phyloP scores from a whole-genome alignment of 2,329 filamentous ascomycete species.

The Cladosporium sp. region DNA sequence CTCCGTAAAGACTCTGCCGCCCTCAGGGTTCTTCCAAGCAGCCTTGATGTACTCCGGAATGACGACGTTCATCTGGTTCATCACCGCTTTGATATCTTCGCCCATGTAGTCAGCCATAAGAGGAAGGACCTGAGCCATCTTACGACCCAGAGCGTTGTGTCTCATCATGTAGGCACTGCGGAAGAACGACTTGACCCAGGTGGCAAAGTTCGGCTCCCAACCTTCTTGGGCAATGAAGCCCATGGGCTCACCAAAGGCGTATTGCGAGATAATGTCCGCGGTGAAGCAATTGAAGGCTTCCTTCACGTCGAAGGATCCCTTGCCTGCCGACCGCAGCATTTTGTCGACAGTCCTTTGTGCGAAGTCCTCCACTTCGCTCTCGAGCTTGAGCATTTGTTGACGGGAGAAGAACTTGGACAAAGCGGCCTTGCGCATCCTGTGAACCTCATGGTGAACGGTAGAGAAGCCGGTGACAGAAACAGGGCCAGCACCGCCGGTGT shows the following conservation, averaged over 20 bases:
- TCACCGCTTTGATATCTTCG: conserved; percentile 8
- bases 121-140: conserved; percentile 3
- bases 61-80: conserved; percentile 4
- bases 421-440: conserved; percentile 23
- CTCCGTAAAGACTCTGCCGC: conserved; percentile 4
- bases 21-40: conserved; percentile 4
- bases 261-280: conserved; percentile 52
- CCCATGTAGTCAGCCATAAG: conserved; percentile 10
- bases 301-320: conserved; percentile 41
- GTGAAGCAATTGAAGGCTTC: conserved; percentile 46
- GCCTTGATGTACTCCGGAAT: conserved; percentile 5
- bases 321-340: conserved; percentile 51
- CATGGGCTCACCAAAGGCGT: conserved; percentile 52
- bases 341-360: conserved; percentile 55
- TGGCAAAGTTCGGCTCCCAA: conserved; percentile 9
- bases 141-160: conserved; percentile 9
- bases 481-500: conserved; percentile 10
- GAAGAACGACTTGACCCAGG: conserved; percentile 12
- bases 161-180: conserved; percentile 13
- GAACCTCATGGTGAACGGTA: conserved; percentile 43
- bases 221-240: conserved; percentile 45
- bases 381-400: conserved; percentile 19
- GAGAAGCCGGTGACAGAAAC: conserved; percentile 34
- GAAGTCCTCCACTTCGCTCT: conserved; percentile 13
- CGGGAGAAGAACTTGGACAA: conserved; percentile 24